These are phyloP conservation scores for Solanum hybrid DNA, from an alignment of 305 asterid species.

Conservation along the genomic window DNA sequence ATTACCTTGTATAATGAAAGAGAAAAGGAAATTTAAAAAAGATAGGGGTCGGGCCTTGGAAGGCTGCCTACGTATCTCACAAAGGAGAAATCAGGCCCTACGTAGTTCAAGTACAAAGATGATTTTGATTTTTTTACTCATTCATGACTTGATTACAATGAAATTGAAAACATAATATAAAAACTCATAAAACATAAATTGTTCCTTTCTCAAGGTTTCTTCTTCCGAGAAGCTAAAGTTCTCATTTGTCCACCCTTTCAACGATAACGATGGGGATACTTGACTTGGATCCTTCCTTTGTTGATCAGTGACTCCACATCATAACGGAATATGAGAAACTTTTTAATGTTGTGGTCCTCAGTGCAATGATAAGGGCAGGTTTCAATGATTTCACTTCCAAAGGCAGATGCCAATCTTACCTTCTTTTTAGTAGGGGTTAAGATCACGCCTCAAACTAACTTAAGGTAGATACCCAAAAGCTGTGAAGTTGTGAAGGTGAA, in stretches of 20 bases:
- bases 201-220: neutral
- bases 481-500: neutral
- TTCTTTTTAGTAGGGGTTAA: no score
- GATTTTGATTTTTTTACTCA: no score
- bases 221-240: no score
- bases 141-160: neutral
- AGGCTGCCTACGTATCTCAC: neutral
- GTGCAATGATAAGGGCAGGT: neutral
- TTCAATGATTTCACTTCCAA: no score
- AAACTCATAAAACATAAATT: neutral
- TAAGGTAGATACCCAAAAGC: neutral
- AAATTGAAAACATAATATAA: no score
- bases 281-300: neutral
- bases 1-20: neutral
- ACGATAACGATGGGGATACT: no score
- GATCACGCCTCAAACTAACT: neutral
- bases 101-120: neutral
- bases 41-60: neutral
- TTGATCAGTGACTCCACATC: neutral
- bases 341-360: neutral
- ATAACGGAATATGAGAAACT: neutral
- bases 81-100: neutral
- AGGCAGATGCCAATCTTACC: neutral
- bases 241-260: neutral
- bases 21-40: neutral